Conservation (phyloP, 331 rosid genomes). For the Rosa hybrid region DNA sequence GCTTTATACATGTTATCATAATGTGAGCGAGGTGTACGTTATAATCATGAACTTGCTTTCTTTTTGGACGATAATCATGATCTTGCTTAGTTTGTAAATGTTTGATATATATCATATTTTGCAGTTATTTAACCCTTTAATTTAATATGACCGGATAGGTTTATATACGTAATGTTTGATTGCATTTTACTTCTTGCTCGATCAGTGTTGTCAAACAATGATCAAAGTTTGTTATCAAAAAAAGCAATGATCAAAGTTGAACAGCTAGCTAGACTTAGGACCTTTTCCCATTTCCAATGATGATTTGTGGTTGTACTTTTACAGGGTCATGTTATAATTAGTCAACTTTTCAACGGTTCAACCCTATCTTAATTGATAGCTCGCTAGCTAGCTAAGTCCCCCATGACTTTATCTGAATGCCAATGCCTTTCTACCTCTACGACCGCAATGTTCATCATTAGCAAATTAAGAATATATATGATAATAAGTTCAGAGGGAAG, state of each 20-base stretch:
- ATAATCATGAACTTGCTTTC: background rate
- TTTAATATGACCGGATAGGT: too few species aligned
- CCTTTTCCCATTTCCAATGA: slow-evolving; percentile 1
- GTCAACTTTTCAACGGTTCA: background rate
- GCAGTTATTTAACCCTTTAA: too few species aligned
- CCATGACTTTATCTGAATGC: background rate
- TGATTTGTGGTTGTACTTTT: background rate
- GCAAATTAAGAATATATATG: background rate
- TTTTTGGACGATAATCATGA: background rate
- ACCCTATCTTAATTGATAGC: background rate
- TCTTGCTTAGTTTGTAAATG: background rate
- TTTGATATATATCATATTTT: too few species aligned
- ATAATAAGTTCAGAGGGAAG: background rate
- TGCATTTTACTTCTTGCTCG: background rate
- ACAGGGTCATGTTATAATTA: background rate
- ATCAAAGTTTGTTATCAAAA: background rate
- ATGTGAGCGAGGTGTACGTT: background rate
- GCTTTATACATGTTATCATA: background rate
- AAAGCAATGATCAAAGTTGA: background rate
- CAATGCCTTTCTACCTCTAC: background rate
- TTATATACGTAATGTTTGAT: too few species aligned
- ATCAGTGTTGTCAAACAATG: too few species aligned
- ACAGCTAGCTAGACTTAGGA: background rate
- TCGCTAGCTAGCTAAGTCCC: too few species aligned
- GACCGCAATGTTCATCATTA: background rate